Evolutionary conservation across 345 rosid species (phyloP).

Genomic region (Citrus australasica): DNA sequence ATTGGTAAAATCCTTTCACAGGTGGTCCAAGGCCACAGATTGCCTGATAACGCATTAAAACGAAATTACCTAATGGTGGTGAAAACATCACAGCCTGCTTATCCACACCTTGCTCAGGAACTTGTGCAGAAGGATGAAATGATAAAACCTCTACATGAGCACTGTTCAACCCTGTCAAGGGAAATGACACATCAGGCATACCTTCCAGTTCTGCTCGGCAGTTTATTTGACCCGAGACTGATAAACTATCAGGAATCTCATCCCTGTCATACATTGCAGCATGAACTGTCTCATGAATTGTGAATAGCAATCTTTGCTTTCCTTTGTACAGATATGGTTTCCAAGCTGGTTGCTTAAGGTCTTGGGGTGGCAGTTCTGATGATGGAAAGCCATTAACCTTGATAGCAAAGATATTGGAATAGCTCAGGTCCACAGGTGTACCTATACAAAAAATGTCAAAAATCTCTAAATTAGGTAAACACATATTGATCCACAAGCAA

Average conservation of each 20-base stretch:
- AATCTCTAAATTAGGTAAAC: conserved; percentile 3
- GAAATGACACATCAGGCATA: conserved; percentile 87
- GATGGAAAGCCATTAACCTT: conserved; percentile 79
- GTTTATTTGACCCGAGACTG: conserved; percentile 87
- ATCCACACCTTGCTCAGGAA: conserved; percentile 76
- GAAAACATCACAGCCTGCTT: conserved; percentile 85
- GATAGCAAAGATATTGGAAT: conserved; percentile 55
- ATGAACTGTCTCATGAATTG: conserved; percentile 66
- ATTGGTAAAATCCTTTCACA: conserved; percentile 87
- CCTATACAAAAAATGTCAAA: conserved; percentile 34
- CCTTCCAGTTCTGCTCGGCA: conserved; percentile 93
- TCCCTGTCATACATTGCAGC: conserved; percentile 93
- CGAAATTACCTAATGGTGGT: conserved; percentile 81
- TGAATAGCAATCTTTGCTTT: conserved; percentile 75
- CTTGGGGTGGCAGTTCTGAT: conserved; percentile 70
- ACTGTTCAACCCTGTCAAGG: conserved; percentile 62
- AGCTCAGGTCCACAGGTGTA: conserved; percentile 83
- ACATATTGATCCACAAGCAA: conserved; percentile 7
- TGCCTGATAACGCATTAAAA: conserved; percentile 83
- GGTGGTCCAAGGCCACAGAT: conserved; percentile 74
- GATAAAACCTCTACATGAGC: conserved; percentile 72
- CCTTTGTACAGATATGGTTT: conserved; percentile 90
- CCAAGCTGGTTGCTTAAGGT: conserved; percentile 93
- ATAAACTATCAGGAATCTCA: conserved; percentile 80
- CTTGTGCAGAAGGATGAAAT: conserved; percentile 87